Conservation (phyloP, 495 filamentous ascomycete species). For the Penicillium argentinense region DNA sequence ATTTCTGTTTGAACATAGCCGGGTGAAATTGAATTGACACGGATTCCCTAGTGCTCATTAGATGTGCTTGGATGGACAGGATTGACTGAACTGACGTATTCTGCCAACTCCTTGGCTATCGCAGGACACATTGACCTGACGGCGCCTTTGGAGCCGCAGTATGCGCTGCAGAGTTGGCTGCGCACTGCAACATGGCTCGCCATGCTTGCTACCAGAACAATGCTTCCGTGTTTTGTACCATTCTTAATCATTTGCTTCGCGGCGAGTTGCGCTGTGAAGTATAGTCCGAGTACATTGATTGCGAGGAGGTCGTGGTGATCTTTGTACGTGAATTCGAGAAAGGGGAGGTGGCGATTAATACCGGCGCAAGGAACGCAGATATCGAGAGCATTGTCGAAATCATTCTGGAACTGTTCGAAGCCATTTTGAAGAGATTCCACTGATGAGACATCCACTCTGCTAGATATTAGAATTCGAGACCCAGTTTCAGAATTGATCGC, state of each 20-base stretch:
- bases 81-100: constrained; percentile 26
- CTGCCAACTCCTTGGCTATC: constrained; percentile 59
- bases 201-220: constrained; percentile 50
- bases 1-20: constrained; percentile 49
- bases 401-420: constrained; percentile 44
- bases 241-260: constrained; percentile 51
- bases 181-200: constrained; percentile 51
- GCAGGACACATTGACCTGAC: constrained; percentile 67
- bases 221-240: constrained; percentile 44
- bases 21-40: constrained; percentile 47
- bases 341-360: constrained; percentile 36
- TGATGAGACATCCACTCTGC: constrained; percentile 61
- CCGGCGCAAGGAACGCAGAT: constrained; percentile 43
- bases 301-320: constrained; percentile 42
- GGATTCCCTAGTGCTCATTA: constrained; percentile 29
- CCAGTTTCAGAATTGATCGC: constrained; percentile 45
- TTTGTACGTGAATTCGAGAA: constrained; percentile 43
- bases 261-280: constrained; percentile 45
- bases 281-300: constrained; percentile 36
- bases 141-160: constrained; percentile 68
- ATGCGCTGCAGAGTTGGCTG: constrained; percentile 77
- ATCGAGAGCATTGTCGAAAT: constrained; percentile 41
- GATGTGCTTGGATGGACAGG: not conserved
- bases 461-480: constrained; percentile 49
- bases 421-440: constrained; percentile 57